A percentile compares a stretch with the other conserved stretches of the same genome.
phyloP scores from a whole-genome alignment of 768 basidiomycete genomes.

The Lactifluus piperatus region DNA sequence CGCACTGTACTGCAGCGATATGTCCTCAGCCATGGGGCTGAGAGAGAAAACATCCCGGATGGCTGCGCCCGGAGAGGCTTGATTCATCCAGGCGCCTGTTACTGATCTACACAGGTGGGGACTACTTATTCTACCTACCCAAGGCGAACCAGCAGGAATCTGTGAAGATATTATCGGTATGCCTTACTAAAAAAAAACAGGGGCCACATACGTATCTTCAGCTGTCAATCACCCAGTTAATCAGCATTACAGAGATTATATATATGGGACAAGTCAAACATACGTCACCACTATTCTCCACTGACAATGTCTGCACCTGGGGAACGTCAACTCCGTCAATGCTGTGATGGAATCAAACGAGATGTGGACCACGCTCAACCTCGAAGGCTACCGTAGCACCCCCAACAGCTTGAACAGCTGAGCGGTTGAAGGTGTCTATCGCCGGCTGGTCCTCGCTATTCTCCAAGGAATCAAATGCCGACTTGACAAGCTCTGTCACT shows the following conservation, averaged over 20 bases:
- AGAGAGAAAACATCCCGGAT: conserved; percentile 1
- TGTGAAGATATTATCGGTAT: background rate
- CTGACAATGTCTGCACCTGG: conserved; percentile 7
- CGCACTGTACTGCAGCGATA: conserved; percentile 6
- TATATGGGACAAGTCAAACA: background rate
- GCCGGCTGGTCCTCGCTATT: background rate
- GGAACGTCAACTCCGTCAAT: background rate
- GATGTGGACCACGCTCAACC: background rate
- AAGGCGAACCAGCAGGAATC: conserved; percentile 14
- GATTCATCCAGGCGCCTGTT: background rate
- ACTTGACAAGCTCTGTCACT: background rate
- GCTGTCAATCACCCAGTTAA: background rate
- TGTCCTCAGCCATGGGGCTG: background rate
- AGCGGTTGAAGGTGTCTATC: background rate
- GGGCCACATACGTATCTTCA: conserved; percentile 6
- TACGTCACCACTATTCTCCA: conserved; percentile 8
- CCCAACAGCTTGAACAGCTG: background rate
- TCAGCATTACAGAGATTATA: background rate
- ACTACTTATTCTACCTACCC: background rate
- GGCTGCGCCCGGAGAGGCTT: background rate
- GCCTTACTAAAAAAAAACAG: background rate
- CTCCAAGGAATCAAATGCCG: background rate
- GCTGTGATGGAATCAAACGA: background rate
- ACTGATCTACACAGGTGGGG: background rate
- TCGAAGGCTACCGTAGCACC: background rate